These are phyloP conservation scores for Rhizopogon rudus DNA, from an alignment of 768 basidiomycete species.

Conservation along the genomic window DNA sequence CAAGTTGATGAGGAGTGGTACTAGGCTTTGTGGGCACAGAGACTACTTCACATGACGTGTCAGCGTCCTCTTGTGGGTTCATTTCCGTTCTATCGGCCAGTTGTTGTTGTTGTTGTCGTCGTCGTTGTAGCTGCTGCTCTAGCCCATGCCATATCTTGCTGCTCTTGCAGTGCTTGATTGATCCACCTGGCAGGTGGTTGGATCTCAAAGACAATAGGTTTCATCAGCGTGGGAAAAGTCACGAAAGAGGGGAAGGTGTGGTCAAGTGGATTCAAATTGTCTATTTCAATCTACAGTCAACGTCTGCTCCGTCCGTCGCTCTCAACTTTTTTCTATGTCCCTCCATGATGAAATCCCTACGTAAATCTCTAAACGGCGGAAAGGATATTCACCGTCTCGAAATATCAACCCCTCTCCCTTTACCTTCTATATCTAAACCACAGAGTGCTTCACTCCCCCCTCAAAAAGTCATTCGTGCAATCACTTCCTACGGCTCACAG, in stretches of 20 bases:
- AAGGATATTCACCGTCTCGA: conserved; percentile 55
- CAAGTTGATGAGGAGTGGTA: too few species aligned
- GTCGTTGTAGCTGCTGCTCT: too few species aligned
- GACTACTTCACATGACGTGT: too few species aligned
- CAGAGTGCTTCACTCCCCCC: conserved; percentile 72
- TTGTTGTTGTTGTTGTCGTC: too few species aligned
- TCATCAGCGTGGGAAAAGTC: conserved; percentile 9
- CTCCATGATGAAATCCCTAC: conserved; percentile 69
- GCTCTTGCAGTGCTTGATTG: too few species aligned
- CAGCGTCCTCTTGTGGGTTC: too few species aligned
- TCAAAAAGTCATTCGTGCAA: conserved; percentile 92
- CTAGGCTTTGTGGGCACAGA: too few species aligned
- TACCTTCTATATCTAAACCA: conserved; percentile 68
- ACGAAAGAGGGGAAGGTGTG: neutral
- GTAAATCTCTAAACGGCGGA: conserved; percentile 71
- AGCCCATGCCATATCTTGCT: too few species aligned
- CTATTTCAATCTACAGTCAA: conserved; percentile 13
- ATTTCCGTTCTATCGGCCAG: too few species aligned
- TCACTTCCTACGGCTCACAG: conserved; percentile 57
- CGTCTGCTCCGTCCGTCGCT: conserved; percentile 7
- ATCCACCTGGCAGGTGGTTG: neutral
- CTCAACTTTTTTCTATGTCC: conserved; percentile 8
- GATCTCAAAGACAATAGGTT: conserved; percentile 8
- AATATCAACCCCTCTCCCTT: conserved; percentile 65
- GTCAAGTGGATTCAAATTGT: neutral